phyloP scores from a whole-genome alignment of 306 rosid species.

The Cucumis melo region DNA sequence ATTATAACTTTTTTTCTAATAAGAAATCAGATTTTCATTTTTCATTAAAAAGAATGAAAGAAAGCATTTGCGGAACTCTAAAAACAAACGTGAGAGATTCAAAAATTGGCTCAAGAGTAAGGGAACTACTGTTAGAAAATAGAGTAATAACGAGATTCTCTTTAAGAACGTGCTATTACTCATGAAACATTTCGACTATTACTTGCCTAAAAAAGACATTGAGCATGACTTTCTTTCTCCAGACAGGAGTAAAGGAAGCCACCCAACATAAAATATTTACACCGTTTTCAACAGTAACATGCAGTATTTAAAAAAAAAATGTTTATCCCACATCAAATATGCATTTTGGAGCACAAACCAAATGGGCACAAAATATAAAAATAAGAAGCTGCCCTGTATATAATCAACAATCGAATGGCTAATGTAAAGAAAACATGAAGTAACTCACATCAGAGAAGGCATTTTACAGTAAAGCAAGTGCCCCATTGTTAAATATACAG shows the following conservation, averaged over 20 bases:
- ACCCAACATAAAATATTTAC: neutral
- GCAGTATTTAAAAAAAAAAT: neutral
- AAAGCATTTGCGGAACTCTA: neutral
- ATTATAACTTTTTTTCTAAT: neutral
- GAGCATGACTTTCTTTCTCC: neutral
- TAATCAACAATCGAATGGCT: neutral
- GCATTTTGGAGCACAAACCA: neutral
- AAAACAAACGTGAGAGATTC: neutral
- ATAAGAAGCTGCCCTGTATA: neutral
- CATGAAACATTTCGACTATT: neutral
- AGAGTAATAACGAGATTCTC: neutral
- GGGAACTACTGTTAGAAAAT: neutral
- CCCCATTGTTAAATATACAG: neutral
- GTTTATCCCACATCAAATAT: neutral
- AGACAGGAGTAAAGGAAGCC: neutral
- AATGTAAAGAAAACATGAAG: neutral
- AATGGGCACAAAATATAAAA: neutral
- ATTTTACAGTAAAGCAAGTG: neutral
- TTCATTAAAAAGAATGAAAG: neutral
- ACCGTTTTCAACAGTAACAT: neutral
- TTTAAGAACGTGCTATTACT: neutral
- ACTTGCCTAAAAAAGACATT: neutral
- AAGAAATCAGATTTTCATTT: neutral
- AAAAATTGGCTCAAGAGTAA: neutral
- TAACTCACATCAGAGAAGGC: neutral